A percentile compares a stretch with the other conserved stretches of the same genome.
Evolutionary conservation across 1,284 basidiomycete species (phyloP).

Genomic region (Tylopilus sp.): DNA sequence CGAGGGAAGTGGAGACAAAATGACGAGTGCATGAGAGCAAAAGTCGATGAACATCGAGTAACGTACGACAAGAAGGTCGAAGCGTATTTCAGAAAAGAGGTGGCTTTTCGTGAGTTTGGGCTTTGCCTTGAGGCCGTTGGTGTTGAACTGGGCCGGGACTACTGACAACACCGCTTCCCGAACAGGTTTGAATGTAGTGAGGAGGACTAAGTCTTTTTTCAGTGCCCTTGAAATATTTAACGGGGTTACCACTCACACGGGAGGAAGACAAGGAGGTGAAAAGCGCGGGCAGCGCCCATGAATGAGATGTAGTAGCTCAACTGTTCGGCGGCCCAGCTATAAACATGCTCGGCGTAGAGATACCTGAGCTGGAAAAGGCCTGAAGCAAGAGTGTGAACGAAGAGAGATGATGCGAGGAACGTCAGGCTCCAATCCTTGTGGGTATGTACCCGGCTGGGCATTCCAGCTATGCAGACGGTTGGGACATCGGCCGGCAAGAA

Average conservation of each 20-base stretch:
- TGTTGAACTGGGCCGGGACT: slow-evolving; percentile 6
- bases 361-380: slow-evolving; percentile 60
- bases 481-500: slow-evolving; percentile 49
- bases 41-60: slow-evolving; percentile 63
- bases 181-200: slow-evolving; percentile 46
- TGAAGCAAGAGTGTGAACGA: slow-evolving; percentile 45
- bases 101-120: slow-evolving; percentile 47
- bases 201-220: slow-evolving; percentile 37
- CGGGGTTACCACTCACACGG: slow-evolving; percentile 43
- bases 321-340: slow-evolving; percentile 56
- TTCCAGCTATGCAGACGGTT: slow-evolving; percentile 19
- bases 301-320: slow-evolving; percentile 63
- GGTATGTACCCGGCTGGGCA: slow-evolving; percentile 15
- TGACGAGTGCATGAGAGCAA: slow-evolving; percentile 56
- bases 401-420: slow-evolving; percentile 45
- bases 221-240: slow-evolving; percentile 1
- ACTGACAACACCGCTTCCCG: slow-evolving; percentile 22
- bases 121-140: slow-evolving; percentile 31
- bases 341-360: slow-evolving; percentile 54
- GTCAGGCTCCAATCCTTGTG: slow-evolving; percentile 59
- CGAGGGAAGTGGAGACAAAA: slow-evolving; percentile 46
- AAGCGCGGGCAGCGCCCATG: slow-evolving; percentile 47
- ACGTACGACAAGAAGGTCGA: slow-evolving; percentile 61
- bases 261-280: slow-evolving; percentile 52
- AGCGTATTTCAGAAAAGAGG: slow-evolving; percentile 60